phyloP scores from a whole-genome alignment of 176 grass and related monocot genomes.

The Bolboschoenus planiculmis region DNA sequence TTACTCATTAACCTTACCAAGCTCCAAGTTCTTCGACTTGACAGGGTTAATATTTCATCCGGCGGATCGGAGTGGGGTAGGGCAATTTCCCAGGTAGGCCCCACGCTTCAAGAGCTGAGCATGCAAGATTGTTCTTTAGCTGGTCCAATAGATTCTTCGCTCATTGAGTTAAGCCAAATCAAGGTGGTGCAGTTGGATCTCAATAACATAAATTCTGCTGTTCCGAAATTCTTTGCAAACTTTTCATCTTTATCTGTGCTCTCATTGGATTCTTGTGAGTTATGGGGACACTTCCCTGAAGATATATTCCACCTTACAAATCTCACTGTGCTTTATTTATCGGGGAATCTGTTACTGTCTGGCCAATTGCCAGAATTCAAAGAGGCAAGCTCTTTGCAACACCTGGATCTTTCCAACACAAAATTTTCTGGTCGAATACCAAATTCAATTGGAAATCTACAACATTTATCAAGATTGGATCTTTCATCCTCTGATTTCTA shows the following conservation, averaged over 20 bases:
- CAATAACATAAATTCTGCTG: constrained; percentile 13
- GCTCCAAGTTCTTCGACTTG: constrained; percentile 31
- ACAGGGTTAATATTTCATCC: constrained; percentile 28
- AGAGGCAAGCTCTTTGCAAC: background rate
- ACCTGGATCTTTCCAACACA: background rate
- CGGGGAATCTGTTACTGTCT: background rate
- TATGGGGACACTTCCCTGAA: background rate
- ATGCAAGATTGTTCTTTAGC: background rate
- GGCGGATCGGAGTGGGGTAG: constrained; percentile 25
- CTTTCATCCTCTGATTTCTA: background rate
- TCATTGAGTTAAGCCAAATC: constrained; percentile 23
- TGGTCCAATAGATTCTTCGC: constrained; percentile 13
- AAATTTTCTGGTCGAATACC: background rate
- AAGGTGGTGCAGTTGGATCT: constrained; percentile 16
- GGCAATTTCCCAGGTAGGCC: constrained; percentile 24
- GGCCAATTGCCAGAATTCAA: background rate
- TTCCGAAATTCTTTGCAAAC: constrained; percentile 40
- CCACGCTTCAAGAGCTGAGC: constrained; percentile 26
- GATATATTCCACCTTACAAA: background rate
- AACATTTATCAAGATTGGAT: background rate
- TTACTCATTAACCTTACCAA: constrained; percentile 35
- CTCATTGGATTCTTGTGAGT: background rate
- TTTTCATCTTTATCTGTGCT: constrained; percentile 4
- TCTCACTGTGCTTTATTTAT: background rate
- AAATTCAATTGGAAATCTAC: background rate